Conservation (phyloP, 768 basidiomycete species). For the Mrakia frigida region DNA sequence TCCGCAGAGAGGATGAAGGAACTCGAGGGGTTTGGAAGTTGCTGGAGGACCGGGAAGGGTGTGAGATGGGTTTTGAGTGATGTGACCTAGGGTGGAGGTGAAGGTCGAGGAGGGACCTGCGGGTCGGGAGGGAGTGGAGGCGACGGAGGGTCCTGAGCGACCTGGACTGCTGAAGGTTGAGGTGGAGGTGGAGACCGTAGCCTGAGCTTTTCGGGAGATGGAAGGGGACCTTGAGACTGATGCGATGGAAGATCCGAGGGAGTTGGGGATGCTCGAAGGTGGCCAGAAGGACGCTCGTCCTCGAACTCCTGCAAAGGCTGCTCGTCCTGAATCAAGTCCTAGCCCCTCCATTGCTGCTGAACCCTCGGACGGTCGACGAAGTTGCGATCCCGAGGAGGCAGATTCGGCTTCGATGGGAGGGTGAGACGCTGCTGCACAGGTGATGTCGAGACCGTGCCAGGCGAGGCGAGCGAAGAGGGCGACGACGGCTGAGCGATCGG, state of each 20-base stretch:
- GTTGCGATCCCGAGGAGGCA: not conserved
- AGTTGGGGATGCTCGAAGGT: not conserved
- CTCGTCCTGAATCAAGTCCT: not conserved
- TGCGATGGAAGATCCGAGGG: constrained; percentile 1
- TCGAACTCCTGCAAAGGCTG: not conserved
- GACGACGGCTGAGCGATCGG: constrained; percentile 37
- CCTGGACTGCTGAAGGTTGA: not conserved
- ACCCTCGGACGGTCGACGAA: not conserved
- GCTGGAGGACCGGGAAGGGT: not conserved
- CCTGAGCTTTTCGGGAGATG: constrained; percentile 15
- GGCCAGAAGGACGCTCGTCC: constrained; percentile 10
- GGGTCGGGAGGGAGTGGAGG: not conserved
- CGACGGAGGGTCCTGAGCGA: not conserved
- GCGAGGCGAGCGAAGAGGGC: constrained; percentile 38
- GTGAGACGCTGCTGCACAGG: not conserved
- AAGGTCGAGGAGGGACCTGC: not conserved
- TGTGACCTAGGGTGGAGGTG: not conserved
- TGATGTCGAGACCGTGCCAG: constrained; percentile 35
- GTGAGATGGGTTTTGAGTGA: not conserved
- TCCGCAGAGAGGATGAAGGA: constrained; percentile 4
- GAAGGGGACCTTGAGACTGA: constrained; percentile 17
- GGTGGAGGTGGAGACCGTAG: constrained; percentile 9
- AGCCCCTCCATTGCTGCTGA: not conserved
- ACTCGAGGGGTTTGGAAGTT: constrained; percentile 1
- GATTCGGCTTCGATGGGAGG: not conserved